These are phyloP conservation scores for Crithidia brevicula DNA, from an alignment of 208 protist species.

Conservation along the genomic window DNA sequence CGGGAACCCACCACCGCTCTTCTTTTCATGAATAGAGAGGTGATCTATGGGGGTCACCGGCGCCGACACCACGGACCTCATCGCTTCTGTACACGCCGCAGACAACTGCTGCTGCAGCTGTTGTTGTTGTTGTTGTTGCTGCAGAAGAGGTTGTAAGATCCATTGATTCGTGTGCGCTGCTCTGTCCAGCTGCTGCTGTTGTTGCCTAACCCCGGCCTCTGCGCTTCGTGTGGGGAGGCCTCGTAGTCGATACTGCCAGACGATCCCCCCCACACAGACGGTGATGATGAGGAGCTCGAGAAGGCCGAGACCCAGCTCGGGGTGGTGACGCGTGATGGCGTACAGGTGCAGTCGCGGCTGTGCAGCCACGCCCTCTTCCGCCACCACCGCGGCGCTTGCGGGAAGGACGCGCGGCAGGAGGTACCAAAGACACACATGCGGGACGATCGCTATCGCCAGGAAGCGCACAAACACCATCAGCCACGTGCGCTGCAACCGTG, in stretches of 20 bases:
- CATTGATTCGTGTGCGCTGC: too few relatives aligned
- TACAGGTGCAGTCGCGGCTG: background rate
- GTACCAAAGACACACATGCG: background rate
- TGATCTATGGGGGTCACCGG: background rate
- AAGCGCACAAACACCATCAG: background rate
- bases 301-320: background rate
- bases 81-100: too few relatives aligned
- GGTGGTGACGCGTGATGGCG: background rate
- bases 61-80: too few relatives aligned
- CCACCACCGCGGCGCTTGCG: background rate
- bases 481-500: background rate
- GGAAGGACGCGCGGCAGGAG: background rate
- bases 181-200: background rate
- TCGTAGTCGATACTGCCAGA: background rate
- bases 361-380: background rate
- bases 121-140: background rate
- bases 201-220: background rate
- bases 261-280: background rate
- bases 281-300: background rate
- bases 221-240: too few relatives aligned
- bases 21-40: background rate
- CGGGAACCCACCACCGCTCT: too few relatives aligned
- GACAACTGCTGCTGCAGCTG: background rate
- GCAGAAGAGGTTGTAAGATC: too few relatives aligned
- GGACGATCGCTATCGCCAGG: too few relatives aligned